These are phyloP conservation scores for Xylariaceae sp. DNA, from an alignment of 2,329 filamentous ascomycete species.

Conservation along the genomic window DNA sequence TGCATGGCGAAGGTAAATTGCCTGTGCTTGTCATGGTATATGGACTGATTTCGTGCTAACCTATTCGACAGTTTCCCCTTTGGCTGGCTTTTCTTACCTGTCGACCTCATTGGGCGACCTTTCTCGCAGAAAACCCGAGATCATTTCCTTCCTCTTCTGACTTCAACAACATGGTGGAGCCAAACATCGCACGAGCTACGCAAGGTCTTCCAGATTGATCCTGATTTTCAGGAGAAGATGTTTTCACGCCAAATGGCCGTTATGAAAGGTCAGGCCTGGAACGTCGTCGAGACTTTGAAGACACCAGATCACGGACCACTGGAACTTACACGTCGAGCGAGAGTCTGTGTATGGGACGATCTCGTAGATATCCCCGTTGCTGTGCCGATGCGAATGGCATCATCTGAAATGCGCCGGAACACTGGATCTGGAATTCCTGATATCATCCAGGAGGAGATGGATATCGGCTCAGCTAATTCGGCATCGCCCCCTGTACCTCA, in stretches of 20 bases:
- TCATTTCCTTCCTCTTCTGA: slow-evolving; percentile 93
- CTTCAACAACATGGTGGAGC: slow-evolving; percentile 94
- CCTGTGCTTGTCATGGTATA: not conserved
- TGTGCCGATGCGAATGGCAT: slow-evolving; percentile 79
- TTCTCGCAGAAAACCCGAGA: slow-evolving; percentile 91
- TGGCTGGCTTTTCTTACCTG: slow-evolving; percentile 95
- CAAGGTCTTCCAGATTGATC: slow-evolving; percentile 82
- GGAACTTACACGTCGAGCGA: slow-evolving; percentile 81
- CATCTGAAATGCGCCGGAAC: slow-evolving; percentile 73
- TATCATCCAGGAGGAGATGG: slow-evolving; percentile 77
- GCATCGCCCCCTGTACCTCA: slow-evolving; percentile 39
- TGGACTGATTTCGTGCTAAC: slow-evolving; percentile 24
- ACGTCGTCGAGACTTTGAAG: slow-evolving; percentile 96
- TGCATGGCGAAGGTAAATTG: slow-evolving; percentile 59
- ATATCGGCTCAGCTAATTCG: slow-evolving; percentile 70
- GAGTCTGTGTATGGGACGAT: slow-evolving; percentile 97
- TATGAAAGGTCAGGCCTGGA: slow-evolving; percentile 99
- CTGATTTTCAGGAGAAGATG: slow-evolving; percentile 98
- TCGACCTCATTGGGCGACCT: slow-evolving; percentile 90
- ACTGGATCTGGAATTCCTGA: slow-evolving; percentile 42
- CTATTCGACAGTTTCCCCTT: slow-evolving; percentile 79
- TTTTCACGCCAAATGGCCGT: slow-evolving; percentile 97
- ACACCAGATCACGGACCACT: slow-evolving; percentile 86
- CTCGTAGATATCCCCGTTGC: slow-evolving; percentile 93
- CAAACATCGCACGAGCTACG: slow-evolving; percentile 86